These are phyloP conservation scores for Lignosus rhinocerotis DNA, from an alignment of 1,284 basidiomycete genomes.

Conservation along the genomic window DNA sequence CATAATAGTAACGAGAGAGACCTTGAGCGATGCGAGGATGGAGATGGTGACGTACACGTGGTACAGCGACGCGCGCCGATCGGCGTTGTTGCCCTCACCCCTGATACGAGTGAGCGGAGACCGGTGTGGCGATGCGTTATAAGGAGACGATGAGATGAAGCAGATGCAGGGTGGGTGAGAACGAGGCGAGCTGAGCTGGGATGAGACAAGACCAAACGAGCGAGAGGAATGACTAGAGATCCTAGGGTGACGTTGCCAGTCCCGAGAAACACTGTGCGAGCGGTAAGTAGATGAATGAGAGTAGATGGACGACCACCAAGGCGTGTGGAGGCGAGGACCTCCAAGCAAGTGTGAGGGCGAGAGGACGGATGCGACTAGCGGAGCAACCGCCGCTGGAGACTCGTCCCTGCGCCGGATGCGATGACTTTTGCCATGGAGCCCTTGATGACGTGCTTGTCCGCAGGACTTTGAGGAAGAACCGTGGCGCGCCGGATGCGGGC, in stretches of 20 bases:
- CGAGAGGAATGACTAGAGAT: background rate
- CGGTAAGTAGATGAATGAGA: background rate
- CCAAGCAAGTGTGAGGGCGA: no score
- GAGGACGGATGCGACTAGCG: background rate
- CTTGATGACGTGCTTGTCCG: slow-evolving; percentile 55
- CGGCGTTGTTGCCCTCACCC: background rate
- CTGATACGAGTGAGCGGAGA: background rate
- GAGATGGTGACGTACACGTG: background rate
- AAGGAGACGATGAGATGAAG: background rate
- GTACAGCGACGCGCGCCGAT: background rate
- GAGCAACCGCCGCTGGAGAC: slow-evolving; percentile 17
- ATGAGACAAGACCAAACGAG: background rate
- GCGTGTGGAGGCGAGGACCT: background rate
- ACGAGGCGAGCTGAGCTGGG: background rate
- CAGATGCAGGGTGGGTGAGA: no score
- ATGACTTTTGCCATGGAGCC: slow-evolving; percentile 57
- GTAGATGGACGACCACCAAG: background rate
- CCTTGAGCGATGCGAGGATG: background rate
- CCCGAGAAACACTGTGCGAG: background rate
- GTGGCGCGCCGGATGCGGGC: slow-evolving; percentile 43
- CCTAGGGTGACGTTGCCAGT: background rate
- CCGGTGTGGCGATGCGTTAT: background rate
- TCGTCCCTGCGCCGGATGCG: slow-evolving; percentile 24
- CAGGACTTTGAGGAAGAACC: slow-evolving; percentile 36
- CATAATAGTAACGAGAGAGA: background rate